phyloP scores from a whole-genome alignment of 2,329 filamentous ascomycete genomes.

The Hypocreales sp. region DNA sequence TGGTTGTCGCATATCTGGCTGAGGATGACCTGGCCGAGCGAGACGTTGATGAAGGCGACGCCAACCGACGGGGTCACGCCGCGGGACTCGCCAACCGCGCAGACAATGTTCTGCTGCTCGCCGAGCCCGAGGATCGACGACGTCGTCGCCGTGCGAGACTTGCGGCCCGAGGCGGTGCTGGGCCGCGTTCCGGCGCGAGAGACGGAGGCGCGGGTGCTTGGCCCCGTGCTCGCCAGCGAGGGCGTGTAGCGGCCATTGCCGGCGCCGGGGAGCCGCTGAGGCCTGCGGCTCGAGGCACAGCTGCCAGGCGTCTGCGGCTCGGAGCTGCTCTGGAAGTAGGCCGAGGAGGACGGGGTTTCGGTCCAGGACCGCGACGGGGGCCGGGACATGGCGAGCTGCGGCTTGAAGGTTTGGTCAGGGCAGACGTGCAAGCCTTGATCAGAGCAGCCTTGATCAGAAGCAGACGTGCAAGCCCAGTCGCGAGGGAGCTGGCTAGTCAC shows the following conservation, averaged over 20 bases:
- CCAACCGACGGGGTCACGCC: slow-evolving; percentile 74
- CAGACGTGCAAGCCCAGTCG: too few relatives aligned
- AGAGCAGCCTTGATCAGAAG: too few relatives aligned
- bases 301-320: neutral
- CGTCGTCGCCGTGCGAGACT: slow-evolving; percentile 22
- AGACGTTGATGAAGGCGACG: slow-evolving; percentile 73
- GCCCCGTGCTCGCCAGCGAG: slow-evolving; percentile 5
- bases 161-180: slow-evolving; percentile 27
- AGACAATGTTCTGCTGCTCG: slow-evolving; percentile 60
- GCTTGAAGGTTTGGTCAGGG: too few relatives aligned
- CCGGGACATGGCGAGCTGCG: neutral
- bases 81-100: slow-evolving; percentile 77
- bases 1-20: slow-evolving; percentile 90
- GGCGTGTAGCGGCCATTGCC: slow-evolving; percentile 6
- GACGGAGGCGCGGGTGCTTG: slow-evolving; percentile 7
- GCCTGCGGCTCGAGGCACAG: neutral
- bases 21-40: slow-evolving; percentile 68
- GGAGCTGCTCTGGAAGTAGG: slow-evolving; percentile 9
- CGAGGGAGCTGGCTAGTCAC: too few relatives aligned
- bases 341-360: slow-evolving; percentile 6
- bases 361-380: slow-evolving; percentile 2
- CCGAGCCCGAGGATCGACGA: slow-evolving; percentile 26
- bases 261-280: too few relatives aligned
- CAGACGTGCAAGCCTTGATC: too few relatives aligned
- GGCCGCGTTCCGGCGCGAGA: slow-evolving; percentile 11